These are phyloP conservation scores for Pleodorina starrii DNA, from an alignment of 139 green algal species.

Conservation along the genomic window DNA sequence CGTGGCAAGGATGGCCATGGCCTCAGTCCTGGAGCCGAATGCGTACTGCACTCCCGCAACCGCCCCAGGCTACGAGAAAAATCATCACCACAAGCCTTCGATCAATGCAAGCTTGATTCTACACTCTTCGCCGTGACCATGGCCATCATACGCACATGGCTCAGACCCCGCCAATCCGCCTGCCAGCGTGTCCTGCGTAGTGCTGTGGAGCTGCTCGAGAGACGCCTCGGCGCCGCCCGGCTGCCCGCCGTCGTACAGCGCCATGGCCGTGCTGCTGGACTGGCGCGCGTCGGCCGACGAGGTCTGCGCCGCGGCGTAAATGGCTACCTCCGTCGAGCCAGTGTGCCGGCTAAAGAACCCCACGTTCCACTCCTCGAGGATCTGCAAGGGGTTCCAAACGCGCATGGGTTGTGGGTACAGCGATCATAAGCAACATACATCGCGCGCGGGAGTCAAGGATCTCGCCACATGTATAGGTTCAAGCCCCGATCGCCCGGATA, in stretches of 20 bases:
- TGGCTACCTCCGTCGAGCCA: slow-evolving; percentile 66
- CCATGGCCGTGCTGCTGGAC: slow-evolving; percentile 61
- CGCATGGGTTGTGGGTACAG: not conserved
- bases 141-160: not conserved
- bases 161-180: not conserved
- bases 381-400: slow-evolving; percentile 43
- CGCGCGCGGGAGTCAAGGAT: no score
- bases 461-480: no score
- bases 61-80: no score
- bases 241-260: slow-evolving; percentile 59
- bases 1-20: no score
- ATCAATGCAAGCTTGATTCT: no score
- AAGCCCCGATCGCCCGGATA: no score
- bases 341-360: slow-evolving; percentile 62
- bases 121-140: no score
- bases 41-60: no score
- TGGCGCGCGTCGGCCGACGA: slow-evolving; percentile 62
- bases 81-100: no score
- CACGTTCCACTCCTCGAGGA: slow-evolving; percentile 61
- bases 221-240: slow-evolving; percentile 55
- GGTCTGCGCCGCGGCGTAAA: slow-evolving; percentile 64
- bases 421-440: not conserved
- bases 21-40: no score
- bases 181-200: slow-evolving; percentile 69
- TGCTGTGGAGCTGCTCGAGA: slow-evolving; percentile 61